These are phyloP conservation scores for Labyrinthula sp. DNA, from an alignment of 352 stramenopile species.

Conservation along the genomic window DNA sequence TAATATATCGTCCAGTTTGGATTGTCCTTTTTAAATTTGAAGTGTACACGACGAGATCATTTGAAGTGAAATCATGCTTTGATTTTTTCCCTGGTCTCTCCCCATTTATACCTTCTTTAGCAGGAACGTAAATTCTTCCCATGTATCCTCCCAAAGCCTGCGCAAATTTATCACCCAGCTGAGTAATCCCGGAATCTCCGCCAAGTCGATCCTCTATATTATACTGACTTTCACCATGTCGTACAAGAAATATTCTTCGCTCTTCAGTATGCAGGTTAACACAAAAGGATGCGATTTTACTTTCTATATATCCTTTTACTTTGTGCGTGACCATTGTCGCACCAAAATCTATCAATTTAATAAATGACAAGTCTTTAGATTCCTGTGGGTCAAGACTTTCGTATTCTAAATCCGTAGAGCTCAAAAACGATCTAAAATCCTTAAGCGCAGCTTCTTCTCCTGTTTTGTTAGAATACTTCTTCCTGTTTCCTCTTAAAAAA, in stretches of 20 bases:
- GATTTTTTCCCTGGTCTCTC: not conserved
- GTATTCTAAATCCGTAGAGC: slow-evolving; percentile 61
- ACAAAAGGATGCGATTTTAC: slow-evolving; percentile 62
- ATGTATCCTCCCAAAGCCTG: slow-evolving; percentile 32
- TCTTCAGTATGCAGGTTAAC: slow-evolving; percentile 79
- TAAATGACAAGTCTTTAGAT: slow-evolving; percentile 50
- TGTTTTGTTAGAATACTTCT: no score
- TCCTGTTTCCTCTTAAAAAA: slow-evolving; percentile 20
- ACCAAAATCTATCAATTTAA: slow-evolving; percentile 61
- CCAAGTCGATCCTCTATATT: slow-evolving; percentile 88
- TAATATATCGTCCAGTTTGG: slow-evolving; percentile 75
- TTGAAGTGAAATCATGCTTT: slow-evolving; percentile 6
- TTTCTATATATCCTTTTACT: slow-evolving; percentile 58
- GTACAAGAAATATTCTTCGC: slow-evolving; percentile 80
- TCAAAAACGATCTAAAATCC: no score
- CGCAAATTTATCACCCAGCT: slow-evolving; percentile 70
- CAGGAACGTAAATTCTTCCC: not conserved
- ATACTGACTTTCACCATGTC: slow-evolving; percentile 89
- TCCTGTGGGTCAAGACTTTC: slow-evolving; percentile 60
- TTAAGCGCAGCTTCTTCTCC: no score
- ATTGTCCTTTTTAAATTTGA: slow-evolving; percentile 78
- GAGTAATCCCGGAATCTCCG: slow-evolving; percentile 71
- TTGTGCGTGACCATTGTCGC: slow-evolving; percentile 57
- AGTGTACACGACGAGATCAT: slow-evolving; percentile 62
- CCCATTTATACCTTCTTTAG: slow-evolving; percentile 31